Evolutionary conservation across 805 yeast species (phyloP).

Genomic region (Komagataella populi): DNA sequence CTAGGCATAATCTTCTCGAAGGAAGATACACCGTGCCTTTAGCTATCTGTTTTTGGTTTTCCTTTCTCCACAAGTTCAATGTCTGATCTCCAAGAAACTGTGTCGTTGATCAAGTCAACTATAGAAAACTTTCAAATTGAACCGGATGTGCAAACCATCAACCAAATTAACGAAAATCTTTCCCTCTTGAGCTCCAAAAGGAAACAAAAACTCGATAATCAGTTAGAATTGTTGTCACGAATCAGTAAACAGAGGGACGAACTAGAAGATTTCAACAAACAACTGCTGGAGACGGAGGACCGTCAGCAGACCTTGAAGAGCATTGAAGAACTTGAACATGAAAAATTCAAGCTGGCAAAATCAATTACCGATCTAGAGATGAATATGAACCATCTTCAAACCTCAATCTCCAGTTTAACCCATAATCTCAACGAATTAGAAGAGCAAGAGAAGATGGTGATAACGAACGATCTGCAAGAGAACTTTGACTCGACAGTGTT

Average conservation of each 20-base stretch:
- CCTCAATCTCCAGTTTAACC: constrained; percentile 22
- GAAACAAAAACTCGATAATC: constrained; percentile 10
- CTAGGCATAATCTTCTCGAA: not conserved
- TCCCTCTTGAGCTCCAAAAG: constrained; percentile 17
- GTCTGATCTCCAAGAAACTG: constrained; percentile 3
- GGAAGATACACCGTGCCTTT: not conserved
- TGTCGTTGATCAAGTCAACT: constrained; percentile 23
- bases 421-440: constrained; percentile 17
- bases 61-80: not conserved
- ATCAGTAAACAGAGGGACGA: constrained; percentile 7
- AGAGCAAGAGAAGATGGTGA: constrained; percentile 12
- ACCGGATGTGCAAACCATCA: constrained; percentile 32
- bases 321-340: constrained; percentile 23
- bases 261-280: constrained; percentile 8
- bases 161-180: constrained; percentile 26
- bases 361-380: constrained; percentile 34
- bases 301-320: constrained; percentile 16
- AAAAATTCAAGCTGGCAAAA: constrained; percentile 37
- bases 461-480: constrained; percentile 18
- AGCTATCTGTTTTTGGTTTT: not conserved
- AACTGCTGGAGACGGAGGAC: constrained; percentile 15
- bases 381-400: constrained; percentile 25
- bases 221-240: constrained; percentile 8
- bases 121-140: constrained; percentile 36
- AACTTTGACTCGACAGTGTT: constrained; percentile 31